Evolutionary conservation across 805 yeast genomes (phyloP).

Genomic region (Zygotorulaspora sp.): DNA sequence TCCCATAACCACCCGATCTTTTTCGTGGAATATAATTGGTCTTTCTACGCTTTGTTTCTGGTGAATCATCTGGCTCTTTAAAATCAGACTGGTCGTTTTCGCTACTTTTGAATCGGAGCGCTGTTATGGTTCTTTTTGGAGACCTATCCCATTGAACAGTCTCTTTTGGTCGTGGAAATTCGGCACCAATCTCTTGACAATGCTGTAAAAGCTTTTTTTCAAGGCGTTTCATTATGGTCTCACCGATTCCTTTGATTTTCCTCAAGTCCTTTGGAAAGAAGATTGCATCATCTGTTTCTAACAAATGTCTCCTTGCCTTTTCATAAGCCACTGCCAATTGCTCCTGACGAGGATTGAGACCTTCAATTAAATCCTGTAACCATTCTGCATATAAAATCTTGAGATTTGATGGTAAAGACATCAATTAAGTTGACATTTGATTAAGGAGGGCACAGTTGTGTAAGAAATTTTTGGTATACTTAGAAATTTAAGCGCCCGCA

Average conservation of each 20-base stretch:
- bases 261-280: constrained; percentile 54
- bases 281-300: constrained; percentile 42
- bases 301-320: constrained; percentile 53
- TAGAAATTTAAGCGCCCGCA: too few relatives aligned
- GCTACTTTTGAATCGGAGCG: constrained; percentile 12
- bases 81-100: background rate
- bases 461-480: too few relatives aligned
- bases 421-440: too few relatives aligned
- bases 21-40: constrained; percentile 62
- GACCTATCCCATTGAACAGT: constrained; percentile 14
- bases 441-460: too few relatives aligned
- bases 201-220: constrained; percentile 44
- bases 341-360: constrained; percentile 45
- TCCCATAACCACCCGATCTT: constrained; percentile 82
- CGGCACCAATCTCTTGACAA: constrained; percentile 51
- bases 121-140: constrained; percentile 17
- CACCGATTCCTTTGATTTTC: constrained; percentile 66
- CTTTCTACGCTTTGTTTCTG: constrained; percentile 23
- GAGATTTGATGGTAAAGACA: constrained; percentile 45
- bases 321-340: constrained; percentile 50
- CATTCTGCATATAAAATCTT: constrained; percentile 51
- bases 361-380: constrained; percentile 51
- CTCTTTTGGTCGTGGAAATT: constrained; percentile 39
- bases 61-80: constrained; percentile 11
- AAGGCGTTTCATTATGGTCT: constrained; percentile 53